phyloP scores from a whole-genome alignment of 345 rosid species.

The Lepidium didymum region DNA sequence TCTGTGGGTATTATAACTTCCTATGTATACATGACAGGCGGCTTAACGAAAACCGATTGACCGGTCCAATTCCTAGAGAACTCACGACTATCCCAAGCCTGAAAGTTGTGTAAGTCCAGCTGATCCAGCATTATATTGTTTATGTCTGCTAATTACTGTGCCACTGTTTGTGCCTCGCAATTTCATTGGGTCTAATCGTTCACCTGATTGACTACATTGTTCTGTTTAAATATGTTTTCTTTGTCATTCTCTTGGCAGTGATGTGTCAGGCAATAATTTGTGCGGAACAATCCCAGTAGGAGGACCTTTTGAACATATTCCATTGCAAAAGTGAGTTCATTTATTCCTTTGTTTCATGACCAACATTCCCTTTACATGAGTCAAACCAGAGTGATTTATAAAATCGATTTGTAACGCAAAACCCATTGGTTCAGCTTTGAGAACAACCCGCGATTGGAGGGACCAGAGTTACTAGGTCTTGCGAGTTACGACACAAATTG shows the following conservation, averaged over 20 bases:
- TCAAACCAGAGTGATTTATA: background rate
- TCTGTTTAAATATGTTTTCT: background rate
- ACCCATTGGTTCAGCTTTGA: conserved; percentile 47
- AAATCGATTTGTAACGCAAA: background rate
- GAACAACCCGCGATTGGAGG: conserved; percentile 71
- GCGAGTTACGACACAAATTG: conserved; percentile 77
- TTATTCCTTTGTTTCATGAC: background rate
- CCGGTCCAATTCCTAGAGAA: conserved; percentile 56
- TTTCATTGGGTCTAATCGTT: background rate
- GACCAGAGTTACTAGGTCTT: conserved; percentile 75
- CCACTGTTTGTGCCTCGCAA: background rate
- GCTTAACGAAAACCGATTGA: conserved; percentile 62
- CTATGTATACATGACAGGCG: conserved; percentile 27
- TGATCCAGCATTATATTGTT: background rate
- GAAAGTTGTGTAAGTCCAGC: conserved; percentile 22
- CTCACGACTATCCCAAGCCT: conserved; percentile 2
- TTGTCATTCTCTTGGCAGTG: conserved; percentile 37
- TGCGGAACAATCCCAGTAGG: conserved; percentile 82
- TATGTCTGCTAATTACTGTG: background rate
- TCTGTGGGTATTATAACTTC: background rate
- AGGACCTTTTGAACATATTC: conserved; percentile 85
- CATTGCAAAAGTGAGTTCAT: conserved; percentile 57
- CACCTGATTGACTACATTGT: background rate
- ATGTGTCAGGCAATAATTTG: conserved; percentile 69
- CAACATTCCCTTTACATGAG: background rate